Evolutionary conservation across 2,329 filamentous ascomycete genomes (phyloP).

Genomic region (Aaosphaeria arxii): DNA sequence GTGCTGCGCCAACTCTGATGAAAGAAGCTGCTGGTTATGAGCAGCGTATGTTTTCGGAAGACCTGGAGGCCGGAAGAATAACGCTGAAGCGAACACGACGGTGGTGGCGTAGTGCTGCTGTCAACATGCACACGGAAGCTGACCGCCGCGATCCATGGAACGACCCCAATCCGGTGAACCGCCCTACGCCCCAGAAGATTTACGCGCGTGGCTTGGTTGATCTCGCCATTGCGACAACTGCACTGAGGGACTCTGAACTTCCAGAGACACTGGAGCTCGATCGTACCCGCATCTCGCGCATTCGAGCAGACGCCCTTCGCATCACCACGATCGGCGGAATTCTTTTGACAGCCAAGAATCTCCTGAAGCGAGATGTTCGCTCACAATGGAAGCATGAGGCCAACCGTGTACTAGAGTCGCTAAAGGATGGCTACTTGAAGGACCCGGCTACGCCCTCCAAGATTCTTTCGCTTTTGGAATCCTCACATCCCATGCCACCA

Average conservation of each 20-base stretch:
- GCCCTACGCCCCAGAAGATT: conserved; percentile 66
- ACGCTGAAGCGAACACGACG: conserved; percentile 59
- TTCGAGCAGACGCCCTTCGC: conserved; percentile 57
- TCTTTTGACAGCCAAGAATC: conserved; percentile 75
- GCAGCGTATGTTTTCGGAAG: conserved; percentile 66
- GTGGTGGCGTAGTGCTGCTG: conserved; percentile 64
- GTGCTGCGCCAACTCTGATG: conserved; percentile 68
- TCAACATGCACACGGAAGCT: conserved; percentile 64
- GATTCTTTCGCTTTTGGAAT: conserved; percentile 49
- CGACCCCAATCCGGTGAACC: conserved; percentile 52
- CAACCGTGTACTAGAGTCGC: conserved; percentile 64
- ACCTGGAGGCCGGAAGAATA: conserved; percentile 56
- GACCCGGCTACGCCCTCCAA: conserved; percentile 48
- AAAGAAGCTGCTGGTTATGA: conserved; percentile 72
- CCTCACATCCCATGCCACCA: conserved; percentile 49
- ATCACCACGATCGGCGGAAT: conserved; percentile 74
- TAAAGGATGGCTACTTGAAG: conserved; percentile 59
- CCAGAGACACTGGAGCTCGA: conserved; percentile 76
- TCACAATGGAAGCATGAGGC: conserved; percentile 75
- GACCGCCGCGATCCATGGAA: conserved; percentile 67
- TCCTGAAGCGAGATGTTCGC: conserved; percentile 77
- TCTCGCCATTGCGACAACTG: conserved; percentile 65
- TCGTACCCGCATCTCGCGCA: conserved; percentile 57
- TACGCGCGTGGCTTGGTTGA: conserved; percentile 76
- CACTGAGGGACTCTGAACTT: conserved; percentile 53